Evolutionary conservation across 208 protist species (phyloP).

Genomic region (Leishmania tarentolae): DNA sequence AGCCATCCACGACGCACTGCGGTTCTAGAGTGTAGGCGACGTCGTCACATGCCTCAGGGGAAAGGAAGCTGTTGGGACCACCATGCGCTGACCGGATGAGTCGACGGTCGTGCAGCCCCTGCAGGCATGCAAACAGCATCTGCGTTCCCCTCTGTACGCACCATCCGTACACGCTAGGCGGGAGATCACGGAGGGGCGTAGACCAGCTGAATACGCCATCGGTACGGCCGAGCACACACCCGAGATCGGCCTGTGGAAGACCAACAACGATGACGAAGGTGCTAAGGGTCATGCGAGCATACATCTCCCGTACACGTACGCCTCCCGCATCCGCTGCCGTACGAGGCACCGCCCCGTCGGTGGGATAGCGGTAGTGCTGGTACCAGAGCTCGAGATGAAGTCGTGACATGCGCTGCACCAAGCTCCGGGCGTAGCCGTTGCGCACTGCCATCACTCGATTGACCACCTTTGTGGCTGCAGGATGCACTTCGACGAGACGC

Average conservation of each 20-base stretch:
- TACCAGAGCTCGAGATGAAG: constrained; percentile 85
- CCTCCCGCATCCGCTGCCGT: neutral
- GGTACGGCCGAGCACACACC: constrained; percentile 18
- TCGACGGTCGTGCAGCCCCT: constrained; percentile 39
- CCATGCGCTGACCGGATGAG: constrained; percentile 30
- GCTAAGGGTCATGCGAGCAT: constrained; percentile 76
- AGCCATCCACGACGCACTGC: constrained; percentile 15
- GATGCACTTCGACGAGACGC: constrained; percentile 23
- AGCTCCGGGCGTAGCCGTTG: constrained; percentile 70
- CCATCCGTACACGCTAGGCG: constrained; percentile 49
- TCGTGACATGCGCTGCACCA: constrained; percentile 50
- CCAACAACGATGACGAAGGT: constrained; percentile 85
- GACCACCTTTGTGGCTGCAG: constrained; percentile 23
- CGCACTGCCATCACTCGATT: constrained; percentile 58
- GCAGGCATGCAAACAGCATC: constrained; percentile 41
- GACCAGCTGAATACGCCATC: constrained; percentile 34
- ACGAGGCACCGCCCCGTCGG: neutral
- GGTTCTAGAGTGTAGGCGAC: constrained; percentile 26
- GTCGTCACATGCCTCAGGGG: constrained; percentile 24
- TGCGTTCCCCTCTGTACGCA: constrained; percentile 47
- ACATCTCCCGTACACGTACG: constrained; percentile 45
- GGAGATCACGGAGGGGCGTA: constrained; percentile 49
- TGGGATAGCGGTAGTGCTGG: constrained; percentile 42
- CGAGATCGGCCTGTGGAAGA: constrained; percentile 56
- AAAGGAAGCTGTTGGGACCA: constrained; percentile 18